Evolutionary conservation across 1,284 basidiomycete species (phyloP).

Genomic region (Cutaneotrichosporon mucoides): DNA sequence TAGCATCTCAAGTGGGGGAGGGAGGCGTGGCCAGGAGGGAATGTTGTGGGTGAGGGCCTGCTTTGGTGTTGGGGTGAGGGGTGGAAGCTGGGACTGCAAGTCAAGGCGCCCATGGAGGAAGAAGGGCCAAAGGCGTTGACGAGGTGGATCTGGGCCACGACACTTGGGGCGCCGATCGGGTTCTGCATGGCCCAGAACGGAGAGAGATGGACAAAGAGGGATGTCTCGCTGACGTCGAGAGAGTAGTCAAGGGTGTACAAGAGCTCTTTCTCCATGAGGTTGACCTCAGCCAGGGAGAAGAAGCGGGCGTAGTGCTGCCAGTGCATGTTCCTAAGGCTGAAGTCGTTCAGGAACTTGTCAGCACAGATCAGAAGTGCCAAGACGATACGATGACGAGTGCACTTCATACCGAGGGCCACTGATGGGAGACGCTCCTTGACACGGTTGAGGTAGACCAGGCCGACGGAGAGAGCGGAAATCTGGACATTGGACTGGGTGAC

Average conservation of each 20-base stretch:
- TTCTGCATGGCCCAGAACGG: constrained; percentile 19
- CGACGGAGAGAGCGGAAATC: constrained; percentile 84
- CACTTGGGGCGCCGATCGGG: constrained; percentile 11
- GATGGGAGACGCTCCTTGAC: constrained; percentile 74
- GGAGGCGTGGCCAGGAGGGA: constrained; percentile 11
- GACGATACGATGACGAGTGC: constrained; percentile 91
- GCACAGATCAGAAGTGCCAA: constrained; percentile 92
- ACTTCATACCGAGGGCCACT: constrained; percentile 63
- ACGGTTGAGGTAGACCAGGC: constrained; percentile 90
- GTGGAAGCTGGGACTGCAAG: constrained; percentile 6
- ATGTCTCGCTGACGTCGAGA: constrained; percentile 70
- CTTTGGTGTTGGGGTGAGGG: constrained; percentile 16
- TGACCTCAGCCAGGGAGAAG: constrained; percentile 67
- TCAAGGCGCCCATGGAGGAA: neutral
- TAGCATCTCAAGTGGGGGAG: constrained; percentile 7
- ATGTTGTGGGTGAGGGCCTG: constrained; percentile 8
- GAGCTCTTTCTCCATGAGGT: constrained; percentile 94
- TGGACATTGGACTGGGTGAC: constrained; percentile 84
- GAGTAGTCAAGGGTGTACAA: constrained; percentile 84
- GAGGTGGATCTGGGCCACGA: constrained; percentile 5
- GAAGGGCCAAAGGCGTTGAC: neutral
- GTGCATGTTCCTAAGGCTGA: constrained; percentile 90
- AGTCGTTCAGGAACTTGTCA: constrained; percentile 97
- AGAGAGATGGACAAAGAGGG: constrained; percentile 12
- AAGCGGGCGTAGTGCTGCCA: constrained; percentile 71